A percentile compares a stretch with the other conserved stretches of the same genome.
Evolutionary conservation across 2,329 filamentous ascomycete genomes (phyloP).

Genomic region (Xylariaceae sp.): DNA sequence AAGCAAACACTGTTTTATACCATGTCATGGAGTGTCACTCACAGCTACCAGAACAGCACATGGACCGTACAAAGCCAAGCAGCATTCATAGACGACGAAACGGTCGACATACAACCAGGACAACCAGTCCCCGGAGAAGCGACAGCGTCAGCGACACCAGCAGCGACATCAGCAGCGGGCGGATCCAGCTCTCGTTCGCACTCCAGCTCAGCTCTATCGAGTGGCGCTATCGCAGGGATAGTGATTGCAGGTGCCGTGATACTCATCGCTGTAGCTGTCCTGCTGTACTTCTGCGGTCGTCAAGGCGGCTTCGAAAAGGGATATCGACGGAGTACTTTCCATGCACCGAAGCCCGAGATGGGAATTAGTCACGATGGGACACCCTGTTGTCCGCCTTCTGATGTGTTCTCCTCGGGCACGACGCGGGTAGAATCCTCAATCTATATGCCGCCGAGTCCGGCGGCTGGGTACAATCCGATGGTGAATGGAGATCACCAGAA

Average conservation of each 20-base stretch:
- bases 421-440: no score
- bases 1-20: background rate
- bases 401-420: no score
- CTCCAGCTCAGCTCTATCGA: constrained; percentile 26
- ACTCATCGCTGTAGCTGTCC: constrained; percentile 38
- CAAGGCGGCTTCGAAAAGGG: constrained; percentile 35
- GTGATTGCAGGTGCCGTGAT: constrained; percentile 48
- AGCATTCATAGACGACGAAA: no score
- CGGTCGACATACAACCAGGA: no score
- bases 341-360: no score
- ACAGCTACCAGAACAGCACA: constrained; percentile 1
- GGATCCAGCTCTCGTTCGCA: background rate
- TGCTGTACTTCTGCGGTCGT: constrained; percentile 48
- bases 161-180: constrained; percentile 8
- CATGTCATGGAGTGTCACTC: background rate
- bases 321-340: constrained; percentile 26
- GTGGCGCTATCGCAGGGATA: constrained; percentile 58
- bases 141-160: background rate
- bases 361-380: no score
- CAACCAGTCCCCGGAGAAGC: background rate
- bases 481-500: no score
- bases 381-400: no score
- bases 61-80: background rate
- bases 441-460: no score
- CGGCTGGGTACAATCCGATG: no score